Evolutionary conservation across 306 rosid species (phyloP).

Genomic region (Begonia loranthoides): DNA sequence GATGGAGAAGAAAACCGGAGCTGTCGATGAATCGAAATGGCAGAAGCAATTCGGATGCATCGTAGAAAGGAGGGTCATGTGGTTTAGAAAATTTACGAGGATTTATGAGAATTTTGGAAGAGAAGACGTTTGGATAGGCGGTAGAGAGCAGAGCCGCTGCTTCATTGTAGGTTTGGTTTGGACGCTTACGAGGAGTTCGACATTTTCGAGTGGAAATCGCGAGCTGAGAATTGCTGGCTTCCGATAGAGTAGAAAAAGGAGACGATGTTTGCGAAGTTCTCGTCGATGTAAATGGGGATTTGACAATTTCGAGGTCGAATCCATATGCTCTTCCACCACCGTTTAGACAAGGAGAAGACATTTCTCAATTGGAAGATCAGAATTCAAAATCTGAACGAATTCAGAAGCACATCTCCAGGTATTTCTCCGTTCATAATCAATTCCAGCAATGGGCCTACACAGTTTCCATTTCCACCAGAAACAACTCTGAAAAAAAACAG

Average conservation of each 20-base stretch:
- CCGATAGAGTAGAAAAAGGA: slow-evolving; percentile 71
- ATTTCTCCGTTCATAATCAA: too few species aligned
- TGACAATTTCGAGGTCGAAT: slow-evolving; percentile 66
- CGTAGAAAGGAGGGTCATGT: slow-evolving; percentile 20
- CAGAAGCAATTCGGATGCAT: slow-evolving; percentile 35
- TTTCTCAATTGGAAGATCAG: slow-evolving; percentile 7
- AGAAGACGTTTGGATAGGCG: slow-evolving; percentile 74
- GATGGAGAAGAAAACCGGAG: slow-evolving; percentile 35
- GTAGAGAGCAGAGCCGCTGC: slow-evolving; percentile 82
- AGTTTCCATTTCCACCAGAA: too few species aligned
- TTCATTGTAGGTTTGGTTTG: slow-evolving; percentile 89
- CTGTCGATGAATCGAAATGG: slow-evolving; percentile 45
- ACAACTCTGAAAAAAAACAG: too few species aligned
- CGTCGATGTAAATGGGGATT: slow-evolving; percentile 44
- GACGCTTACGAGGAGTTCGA: slow-evolving; percentile 69
- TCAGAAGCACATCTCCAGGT: too few species aligned
- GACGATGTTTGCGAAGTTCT: slow-evolving; percentile 54
- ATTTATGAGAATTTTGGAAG: slow-evolving; percentile 31
- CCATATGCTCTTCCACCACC: slow-evolving; percentile 70
- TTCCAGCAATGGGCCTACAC: too few species aligned
- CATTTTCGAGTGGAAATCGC: slow-evolving; percentile 65
- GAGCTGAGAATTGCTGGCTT: slow-evolving; percentile 53
- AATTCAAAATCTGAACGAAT: too few species aligned
- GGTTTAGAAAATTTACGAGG: slow-evolving; percentile 25
- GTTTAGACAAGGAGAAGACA: slow-evolving; percentile 70